A percentile compares a stretch with the other conserved stretches of the same genome.
These are phyloP conservation scores for Seiridium unicorne DNA, from an alignment of 2,329 filamentous ascomycete genomes.

Conservation along the genomic window DNA sequence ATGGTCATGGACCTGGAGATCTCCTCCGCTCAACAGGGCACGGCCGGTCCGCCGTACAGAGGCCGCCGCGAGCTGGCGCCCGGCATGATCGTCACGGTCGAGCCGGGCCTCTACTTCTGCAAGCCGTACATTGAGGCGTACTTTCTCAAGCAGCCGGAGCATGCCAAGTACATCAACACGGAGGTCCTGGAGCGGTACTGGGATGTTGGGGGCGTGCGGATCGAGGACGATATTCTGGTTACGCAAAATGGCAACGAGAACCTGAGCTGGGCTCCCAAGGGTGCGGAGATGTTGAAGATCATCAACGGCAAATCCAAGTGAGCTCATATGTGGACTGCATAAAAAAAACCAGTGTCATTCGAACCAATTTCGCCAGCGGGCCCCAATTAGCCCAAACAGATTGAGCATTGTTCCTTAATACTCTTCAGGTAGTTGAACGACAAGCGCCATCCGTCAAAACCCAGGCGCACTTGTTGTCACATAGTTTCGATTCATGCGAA, in stretches of 20 bases:
- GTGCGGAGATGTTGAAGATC: conserved; percentile 65
- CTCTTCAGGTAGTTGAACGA: too few relatives aligned
- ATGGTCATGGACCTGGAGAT: conserved; percentile 20
- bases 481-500: too few relatives aligned
- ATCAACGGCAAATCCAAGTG: conserved; percentile 21
- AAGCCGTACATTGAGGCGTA: conserved; percentile 70
- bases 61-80: conserved; percentile 45
- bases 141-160: conserved; percentile 57
- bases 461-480: too few relatives aligned
- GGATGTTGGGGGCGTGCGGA: conserved; percentile 81
- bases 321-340: background rate
- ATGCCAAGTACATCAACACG: conserved; percentile 64
- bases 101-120: conserved; percentile 79
- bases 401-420: too few relatives aligned
- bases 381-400: too few relatives aligned
- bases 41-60: conserved; percentile 23
- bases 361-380: too few relatives aligned
- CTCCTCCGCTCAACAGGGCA: background rate
- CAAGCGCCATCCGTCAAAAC: too few relatives aligned
- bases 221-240: conserved; percentile 88
- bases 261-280: conserved; percentile 77
- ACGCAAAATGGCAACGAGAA: conserved; percentile 79
- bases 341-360: background rate
- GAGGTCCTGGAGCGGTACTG: conserved; percentile 68
- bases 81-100: conserved; percentile 74